Evolutionary conservation across 1,139 yeast genomes (phyloP).

Genomic region (Geotrichum bryndzae): DNA sequence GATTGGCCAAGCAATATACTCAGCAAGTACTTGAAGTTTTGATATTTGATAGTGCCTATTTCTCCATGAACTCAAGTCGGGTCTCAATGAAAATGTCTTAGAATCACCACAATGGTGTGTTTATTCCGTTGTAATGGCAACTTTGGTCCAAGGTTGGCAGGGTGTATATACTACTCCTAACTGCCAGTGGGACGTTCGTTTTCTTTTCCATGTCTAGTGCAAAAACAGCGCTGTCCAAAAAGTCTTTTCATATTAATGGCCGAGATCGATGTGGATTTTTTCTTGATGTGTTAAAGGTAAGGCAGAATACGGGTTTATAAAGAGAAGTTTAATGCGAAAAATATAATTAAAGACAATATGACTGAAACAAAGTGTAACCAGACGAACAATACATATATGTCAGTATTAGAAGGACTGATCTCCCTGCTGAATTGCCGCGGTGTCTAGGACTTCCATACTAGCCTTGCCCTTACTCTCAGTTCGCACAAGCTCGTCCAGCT

Average conservation of each 20-base stretch:
- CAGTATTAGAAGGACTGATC: constrained; percentile 31
- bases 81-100: background rate
- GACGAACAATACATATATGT: background rate
- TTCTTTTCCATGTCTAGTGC: too few species aligned
- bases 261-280: too few species aligned
- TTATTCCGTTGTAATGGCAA: too few species aligned
- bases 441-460: constrained; percentile 75
- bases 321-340: background rate
- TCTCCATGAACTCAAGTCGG: background rate
- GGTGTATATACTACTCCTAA: too few species aligned
- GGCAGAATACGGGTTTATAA: background rate
- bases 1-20: too few species aligned
- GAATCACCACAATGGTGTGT: too few species aligned
- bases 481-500: constrained; percentile 55
- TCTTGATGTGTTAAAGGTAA: background rate
- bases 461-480: constrained; percentile 53
- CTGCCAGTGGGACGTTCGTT: too few species aligned
- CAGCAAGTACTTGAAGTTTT: too few species aligned
- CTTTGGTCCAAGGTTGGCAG: too few species aligned
- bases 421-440: constrained; percentile 74
- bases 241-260: too few species aligned
- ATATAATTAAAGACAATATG: background rate
- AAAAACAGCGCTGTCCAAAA: too few species aligned
- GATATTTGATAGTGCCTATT: too few species aligned
- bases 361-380: background rate